Evolutionary conservation across 2,329 filamentous ascomycete species (phyloP), one percentile per base, ranked within the genome.

Genomic region (Thelonectria discophora): DNA sequence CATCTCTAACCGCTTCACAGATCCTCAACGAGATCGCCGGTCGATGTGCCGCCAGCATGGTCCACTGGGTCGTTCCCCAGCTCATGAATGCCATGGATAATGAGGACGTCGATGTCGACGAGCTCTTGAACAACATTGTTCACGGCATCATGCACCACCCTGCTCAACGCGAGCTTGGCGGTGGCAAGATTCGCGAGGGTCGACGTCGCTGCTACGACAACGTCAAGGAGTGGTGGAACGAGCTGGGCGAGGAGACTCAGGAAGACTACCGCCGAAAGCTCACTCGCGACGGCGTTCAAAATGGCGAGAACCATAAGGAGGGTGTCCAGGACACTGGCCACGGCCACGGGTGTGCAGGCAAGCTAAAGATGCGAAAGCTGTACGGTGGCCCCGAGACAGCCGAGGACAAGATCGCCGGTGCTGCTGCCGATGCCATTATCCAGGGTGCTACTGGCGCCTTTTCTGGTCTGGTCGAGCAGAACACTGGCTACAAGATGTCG

Each of bases 1-100:
- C 11, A 8, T 10, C 27, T 45, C 53, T 61, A 21, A 68, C 60
- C 24, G 11, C 7, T 2, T 5, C 18, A 3, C 62, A 86, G 81
- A 82, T 94, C 32, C 84, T 97, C 62, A 97, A 97, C 75, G 93
- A 97, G 74, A 86, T 93, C 45, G 94, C 93, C 47, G 94, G 94
- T 58, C 90, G 90, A 71, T 87, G 93, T 62, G 93, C 94, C 24
- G 91, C 90, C 65, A 86, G 89, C 70, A 88, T 94, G 49, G 81
- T 97, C 45, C 86, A 86, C 59, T 97, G 93, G 92, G 90, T 90
- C 20, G 92, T 97, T 13, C 94, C 94, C 9, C 93, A 97, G 76
- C 80, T 97, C 63, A 95, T 97, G 80, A 81, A 91, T 37, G 91
- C 90, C 70, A 96, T 94, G 88, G 94, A 97, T 71, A 85, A 97